phyloP scores from a whole-genome alignment of 768 basidiomycete genomes.

The Auricularia heimuer region DNA sequence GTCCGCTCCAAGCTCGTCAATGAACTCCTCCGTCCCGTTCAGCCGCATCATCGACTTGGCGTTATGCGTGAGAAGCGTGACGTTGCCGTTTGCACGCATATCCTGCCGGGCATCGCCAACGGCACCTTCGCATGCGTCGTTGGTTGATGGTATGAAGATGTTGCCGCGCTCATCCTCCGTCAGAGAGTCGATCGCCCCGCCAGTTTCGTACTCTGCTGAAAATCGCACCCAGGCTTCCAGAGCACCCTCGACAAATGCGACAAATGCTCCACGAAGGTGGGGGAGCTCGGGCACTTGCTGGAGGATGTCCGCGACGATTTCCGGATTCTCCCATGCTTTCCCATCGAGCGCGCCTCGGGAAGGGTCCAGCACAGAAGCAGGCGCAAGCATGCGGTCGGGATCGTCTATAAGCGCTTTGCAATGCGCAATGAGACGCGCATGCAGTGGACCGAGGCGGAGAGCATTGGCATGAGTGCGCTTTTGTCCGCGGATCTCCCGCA shows the following conservation, averaged over 20 bases:
- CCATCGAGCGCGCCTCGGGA: slow-evolving; percentile 11
- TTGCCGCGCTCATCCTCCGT: slow-evolving; percentile 12
- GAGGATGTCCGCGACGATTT: slow-evolving; percentile 10
- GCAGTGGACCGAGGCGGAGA: slow-evolving; percentile 17
- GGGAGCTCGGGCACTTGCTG: neutral
- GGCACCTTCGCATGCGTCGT: slow-evolving; percentile 24
- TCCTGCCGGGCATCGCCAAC: slow-evolving; percentile 11
- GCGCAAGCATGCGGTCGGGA: slow-evolving; percentile 12
- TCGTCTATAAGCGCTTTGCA: slow-evolving; percentile 14
- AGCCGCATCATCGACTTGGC: neutral
- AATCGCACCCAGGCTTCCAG: slow-evolving; percentile 17
- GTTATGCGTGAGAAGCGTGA: neutral
- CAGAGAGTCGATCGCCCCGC: slow-evolving; percentile 12
- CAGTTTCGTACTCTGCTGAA: slow-evolving; percentile 17
- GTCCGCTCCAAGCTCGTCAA: neutral
- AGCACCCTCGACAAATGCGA: slow-evolving; percentile 16
- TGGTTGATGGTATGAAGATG: slow-evolving; percentile 23
- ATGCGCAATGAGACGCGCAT: slow-evolving; percentile 11
- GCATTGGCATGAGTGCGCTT: slow-evolving; percentile 13
- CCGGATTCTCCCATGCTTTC: slow-evolving; percentile 5
- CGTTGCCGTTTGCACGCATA: neutral
- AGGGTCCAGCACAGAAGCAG: slow-evolving; percentile 2
- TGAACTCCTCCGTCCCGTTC: neutral
- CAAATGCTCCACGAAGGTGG: slow-evolving; percentile 2
- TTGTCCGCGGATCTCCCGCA: slow-evolving; percentile 13